Evolutionary conservation across 352 stramenopile genomes (phyloP).

Genomic region (Globisporangium splendens): DNA sequence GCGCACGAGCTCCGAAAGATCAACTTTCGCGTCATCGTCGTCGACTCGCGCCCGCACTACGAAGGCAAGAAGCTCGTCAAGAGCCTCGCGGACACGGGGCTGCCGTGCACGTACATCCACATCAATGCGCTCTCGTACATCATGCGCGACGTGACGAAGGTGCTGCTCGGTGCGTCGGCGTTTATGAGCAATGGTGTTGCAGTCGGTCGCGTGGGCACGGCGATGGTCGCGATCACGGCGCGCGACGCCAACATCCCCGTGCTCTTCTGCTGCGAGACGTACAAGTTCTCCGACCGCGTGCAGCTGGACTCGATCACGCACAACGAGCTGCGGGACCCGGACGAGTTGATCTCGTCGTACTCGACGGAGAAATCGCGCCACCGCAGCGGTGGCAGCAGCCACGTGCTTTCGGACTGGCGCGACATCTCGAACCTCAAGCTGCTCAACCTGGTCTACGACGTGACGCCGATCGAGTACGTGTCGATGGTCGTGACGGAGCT

Average conservation of each 20-base stretch:
- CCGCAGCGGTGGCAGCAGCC: constrained; percentile 19
- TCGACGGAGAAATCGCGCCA: constrained; percentile 49
- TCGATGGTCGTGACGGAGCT: constrained; percentile 97
- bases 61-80: constrained; percentile 83
- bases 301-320: constrained; percentile 97
- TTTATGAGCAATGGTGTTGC: constrained; percentile 96
- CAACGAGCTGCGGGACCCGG: constrained; percentile 96
- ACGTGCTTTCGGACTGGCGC: constrained; percentile 84
- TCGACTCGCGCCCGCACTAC: constrained; percentile 89
- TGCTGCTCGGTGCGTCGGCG: constrained; percentile 92
- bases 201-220: constrained; percentile 89
- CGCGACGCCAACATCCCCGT: constrained; percentile 92
- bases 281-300: constrained; percentile 96
- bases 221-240: constrained; percentile 91
- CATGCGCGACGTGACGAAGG: constrained; percentile 95
- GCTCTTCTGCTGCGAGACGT: constrained; percentile 98
- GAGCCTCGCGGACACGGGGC: constrained; percentile 56
- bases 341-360: constrained; percentile 74
- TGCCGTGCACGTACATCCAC: constrained; percentile 92
- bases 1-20: constrained; percentile 29
- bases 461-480: constrained; percentile 96
- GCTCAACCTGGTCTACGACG: constrained; percentile 92
- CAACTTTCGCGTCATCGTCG: constrained; percentile 91
- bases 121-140: constrained; percentile 95
- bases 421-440: constrained; percentile 72